Evolutionary conservation across 73 alveolate genomes (phyloP), one percentile per base, ranked within the genome.

Genomic region (Paramecium primaurelia): DNA sequence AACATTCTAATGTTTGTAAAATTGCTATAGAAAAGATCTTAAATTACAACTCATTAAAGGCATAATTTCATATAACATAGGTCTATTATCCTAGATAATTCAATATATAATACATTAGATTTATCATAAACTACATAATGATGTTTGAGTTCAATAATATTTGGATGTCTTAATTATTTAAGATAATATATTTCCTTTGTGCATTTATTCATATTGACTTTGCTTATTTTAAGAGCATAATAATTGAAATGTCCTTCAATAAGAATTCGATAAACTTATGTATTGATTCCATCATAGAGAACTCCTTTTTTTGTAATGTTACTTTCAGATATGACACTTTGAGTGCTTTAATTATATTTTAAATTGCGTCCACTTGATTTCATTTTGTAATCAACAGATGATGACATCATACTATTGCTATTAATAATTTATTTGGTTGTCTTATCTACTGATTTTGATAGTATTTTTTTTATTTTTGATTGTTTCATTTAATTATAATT

Each of bases 1-100:
- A 9, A 18, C 49, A 30, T 80, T 25, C 8, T 11, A 25, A 26
- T 80, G 34, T 80, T 80, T 80, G 9, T 38, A 30, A 12, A 80
- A 80, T 44, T 80, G 25, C 9, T 40, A 45, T 20, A 44, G 3
- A 44, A 80, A 80, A 4, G 34, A 80, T 80, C 54, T 42, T 26
- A 80, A 45, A 80, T 80, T 80, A 2, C 91, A 80, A 60, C 64
- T 80, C 91, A 80, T 80, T 45, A 80, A 80, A 37, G 91, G 91
- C 54, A 80, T 30, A n/a, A 80, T 44, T 32, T 44, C 47, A 80
- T 80, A 26, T 20, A 80, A 26, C 45, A 26, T 30, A 2, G 91
- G 75, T 18, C 49, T 80, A 26, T 80, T 80, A 40, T 42, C 75
- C 75, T 80, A 80, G 10, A 34, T 36, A 16, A 28, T 36, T 14